phyloP scores from a whole-genome alignment of 257 asterid genomes.

The Haberlea rhodopensis region DNA sequence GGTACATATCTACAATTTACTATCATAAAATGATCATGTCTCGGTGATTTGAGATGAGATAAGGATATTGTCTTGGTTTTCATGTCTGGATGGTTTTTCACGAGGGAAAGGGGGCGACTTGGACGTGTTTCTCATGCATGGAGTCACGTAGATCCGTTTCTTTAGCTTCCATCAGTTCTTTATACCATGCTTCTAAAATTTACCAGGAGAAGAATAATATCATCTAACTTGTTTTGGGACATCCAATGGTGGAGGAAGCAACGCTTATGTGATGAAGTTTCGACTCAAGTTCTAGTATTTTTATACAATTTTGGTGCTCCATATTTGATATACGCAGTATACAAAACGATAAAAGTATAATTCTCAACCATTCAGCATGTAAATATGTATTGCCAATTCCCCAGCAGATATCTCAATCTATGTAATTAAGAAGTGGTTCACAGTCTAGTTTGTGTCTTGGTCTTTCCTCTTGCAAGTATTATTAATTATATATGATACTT shows the following conservation, averaged over 20 bases:
- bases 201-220: slow-evolving; percentile 15
- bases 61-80: background rate
- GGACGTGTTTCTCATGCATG: background rate
- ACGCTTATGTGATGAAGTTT: slow-evolving; percentile 18
- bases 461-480: slow-evolving; percentile 8
- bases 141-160: background rate
- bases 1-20: slow-evolving; percentile 24
- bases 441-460: slow-evolving; percentile 21
- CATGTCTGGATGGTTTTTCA: background rate
- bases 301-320: slow-evolving; percentile 37
- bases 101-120: background rate
- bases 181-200: background rate
- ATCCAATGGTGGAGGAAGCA: slow-evolving; percentile 30
- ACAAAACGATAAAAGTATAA: slow-evolving; percentile 27
- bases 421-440: slow-evolving; percentile 20
- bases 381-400: slow-evolving; percentile 22
- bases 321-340: slow-evolving; percentile 31
- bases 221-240: slow-evolving; percentile 35
- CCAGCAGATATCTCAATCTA: slow-evolving; percentile 6
- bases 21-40: no score
- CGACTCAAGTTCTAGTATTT: slow-evolving; percentile 34
- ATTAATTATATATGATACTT: slow-evolving; percentile 10
- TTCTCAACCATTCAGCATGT: slow-evolving; percentile 27
- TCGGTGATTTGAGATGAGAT: background rate
- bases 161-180: background rate